Evolutionary conservation across 345 rosid species (phyloP).

Genomic region (Excoecaria cochinchinensis): DNA sequence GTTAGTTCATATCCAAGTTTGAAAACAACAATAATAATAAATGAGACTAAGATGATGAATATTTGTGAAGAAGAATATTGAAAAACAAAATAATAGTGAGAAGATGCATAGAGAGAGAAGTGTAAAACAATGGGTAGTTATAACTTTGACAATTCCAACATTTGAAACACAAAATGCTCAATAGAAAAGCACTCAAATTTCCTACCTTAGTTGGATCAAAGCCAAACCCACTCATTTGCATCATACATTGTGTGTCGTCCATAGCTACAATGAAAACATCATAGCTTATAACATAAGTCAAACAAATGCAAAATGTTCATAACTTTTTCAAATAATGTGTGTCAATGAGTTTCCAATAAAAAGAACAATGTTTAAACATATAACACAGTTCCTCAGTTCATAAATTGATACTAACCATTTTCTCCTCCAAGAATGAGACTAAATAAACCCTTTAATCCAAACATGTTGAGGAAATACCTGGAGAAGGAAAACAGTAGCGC

Average conservation of each 20-base stretch:
- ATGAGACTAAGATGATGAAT: background rate
- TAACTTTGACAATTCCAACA: background rate
- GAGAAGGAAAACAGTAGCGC: constrained; percentile 8
- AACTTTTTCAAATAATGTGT: background rate
- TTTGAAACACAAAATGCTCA: constrained; percentile 10
- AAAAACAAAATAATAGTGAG: background rate
- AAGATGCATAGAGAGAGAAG: background rate
- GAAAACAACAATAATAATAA: background rate
- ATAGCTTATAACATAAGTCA: background rate
- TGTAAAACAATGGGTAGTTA: background rate
- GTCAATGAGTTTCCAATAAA: constrained; percentile 1
- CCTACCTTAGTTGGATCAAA: constrained; percentile 80
- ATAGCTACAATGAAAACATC: constrained; percentile 50
- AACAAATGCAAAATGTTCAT: background rate
- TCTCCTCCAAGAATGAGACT: constrained; percentile 98
- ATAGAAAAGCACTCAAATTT: constrained; percentile 14
- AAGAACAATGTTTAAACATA: background rate
- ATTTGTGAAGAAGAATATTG: background rate
- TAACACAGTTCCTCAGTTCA: constrained; percentile 6
- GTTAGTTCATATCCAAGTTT: background rate
- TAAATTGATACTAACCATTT: constrained; percentile 61
- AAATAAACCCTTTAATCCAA: constrained; percentile 96
- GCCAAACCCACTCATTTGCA: constrained; percentile 99
- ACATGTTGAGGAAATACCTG: constrained; percentile 96
- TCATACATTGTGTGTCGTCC: constrained; percentile 91